Base-by-base conservation (phyloP, 1,284 basidiomycete genomes). In the Ganoderma leucocontextum region DNA sequence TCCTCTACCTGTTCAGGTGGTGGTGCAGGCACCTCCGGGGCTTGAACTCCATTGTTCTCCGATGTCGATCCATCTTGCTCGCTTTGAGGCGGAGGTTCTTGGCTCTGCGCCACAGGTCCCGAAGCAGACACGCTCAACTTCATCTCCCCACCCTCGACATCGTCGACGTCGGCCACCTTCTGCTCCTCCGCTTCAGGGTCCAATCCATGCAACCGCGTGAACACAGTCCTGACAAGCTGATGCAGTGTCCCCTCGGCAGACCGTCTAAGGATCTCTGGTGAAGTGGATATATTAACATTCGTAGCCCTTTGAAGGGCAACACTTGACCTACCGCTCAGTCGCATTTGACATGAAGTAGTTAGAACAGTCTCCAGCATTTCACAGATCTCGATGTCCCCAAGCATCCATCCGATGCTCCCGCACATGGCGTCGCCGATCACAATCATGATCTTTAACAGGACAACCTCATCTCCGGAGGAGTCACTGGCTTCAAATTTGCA, bases 401-500 rank as follows among this genome's bases (percentile, higher is more conserved):
- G 85, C 13, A 86, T 84, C 29, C 80, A 77, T 0, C 91, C 92
- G n/a, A 92, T 86, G 62, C 79, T 82, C 38, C 90, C 89, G 67
- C 91, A 89, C 74, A 97, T 85, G 75, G 95, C 91, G 77, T 95
- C 91, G 71, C 94, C 90, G 70, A 99, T 96, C 12, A 99, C 91
- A 15, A 92, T 89, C 83, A 99, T 89, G 72, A 99, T 96, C 77
- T 93, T 93, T 64, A 98, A 86, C 15, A 99, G 85, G 6, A 99
- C 96, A 7, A 98, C 93, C 80, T 99, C 98, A 80, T 99, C 98
- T 19, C 96, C 94, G 35, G 95, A 95, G 4, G 94, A 95, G 76
- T 98, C 97, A 73, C 94, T 97, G 8, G 96, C 95, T 80, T 99
- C 98, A 78, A 99, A 99, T 80, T 98, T 96, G 86, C 97, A 99